phyloP scores from a whole-genome alignment of 495 filamentous ascomycete species.

The Cenococcum geophilum region DNA sequence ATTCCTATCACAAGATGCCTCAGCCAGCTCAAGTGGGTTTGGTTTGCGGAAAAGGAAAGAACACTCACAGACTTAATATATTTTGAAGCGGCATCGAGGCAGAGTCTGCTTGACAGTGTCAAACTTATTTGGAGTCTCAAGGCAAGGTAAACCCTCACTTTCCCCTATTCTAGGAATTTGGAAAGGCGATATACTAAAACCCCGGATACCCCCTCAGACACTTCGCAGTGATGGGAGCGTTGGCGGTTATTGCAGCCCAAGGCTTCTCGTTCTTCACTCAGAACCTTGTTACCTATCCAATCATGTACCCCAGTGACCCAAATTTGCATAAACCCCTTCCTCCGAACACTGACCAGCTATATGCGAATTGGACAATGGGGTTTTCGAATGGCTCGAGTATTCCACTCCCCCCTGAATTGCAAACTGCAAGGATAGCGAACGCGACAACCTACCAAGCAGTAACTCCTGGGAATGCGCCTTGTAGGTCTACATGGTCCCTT shows the following conservation, averaged over 20 bases:
- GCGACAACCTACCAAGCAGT: not conserved
- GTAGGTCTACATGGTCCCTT: not conserved
- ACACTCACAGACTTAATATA: not conserved
- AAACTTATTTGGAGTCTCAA: not conserved
- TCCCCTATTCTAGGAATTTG: not conserved
- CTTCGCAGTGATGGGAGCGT: not conserved
- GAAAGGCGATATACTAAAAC: not conserved
- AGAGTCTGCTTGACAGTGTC: not conserved
- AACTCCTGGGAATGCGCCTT: not conserved
- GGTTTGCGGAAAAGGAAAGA: conserved; percentile 2
- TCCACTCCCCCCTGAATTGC: not conserved
- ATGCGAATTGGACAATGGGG: not conserved
- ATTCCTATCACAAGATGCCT: conserved; percentile 7
- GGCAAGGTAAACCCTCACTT: not conserved
- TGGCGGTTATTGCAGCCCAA: not conserved
- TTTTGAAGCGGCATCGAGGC: conserved; percentile 3
- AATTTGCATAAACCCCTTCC: not conserved
- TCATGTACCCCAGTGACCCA: not conserved
- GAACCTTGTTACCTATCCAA: not conserved
- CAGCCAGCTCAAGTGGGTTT: conserved; percentile 7
- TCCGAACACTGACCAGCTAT: not conserved
- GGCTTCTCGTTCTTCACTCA: not conserved
- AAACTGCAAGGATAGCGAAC: not conserved
- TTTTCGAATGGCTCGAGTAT: not conserved
- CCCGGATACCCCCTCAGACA: not conserved